These are phyloP conservation scores for Amoebophrya sp. DNA, from an alignment of 169 alveolate species.

Conservation along the genomic window DNA sequence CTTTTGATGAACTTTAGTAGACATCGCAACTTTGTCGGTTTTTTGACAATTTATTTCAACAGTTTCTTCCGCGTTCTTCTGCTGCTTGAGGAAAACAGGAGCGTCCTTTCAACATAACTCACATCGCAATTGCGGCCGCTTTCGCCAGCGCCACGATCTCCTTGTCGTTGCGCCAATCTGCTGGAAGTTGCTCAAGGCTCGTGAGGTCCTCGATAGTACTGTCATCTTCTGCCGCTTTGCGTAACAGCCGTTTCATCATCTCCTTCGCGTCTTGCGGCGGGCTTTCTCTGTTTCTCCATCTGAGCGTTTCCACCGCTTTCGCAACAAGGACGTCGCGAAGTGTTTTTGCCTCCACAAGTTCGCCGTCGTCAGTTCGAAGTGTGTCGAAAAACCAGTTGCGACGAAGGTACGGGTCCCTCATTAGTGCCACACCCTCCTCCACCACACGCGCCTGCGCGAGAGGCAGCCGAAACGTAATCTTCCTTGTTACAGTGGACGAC, in stretches of 20 bases:
- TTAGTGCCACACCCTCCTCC: not conserved
- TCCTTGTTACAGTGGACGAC: not conserved
- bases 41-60: not conserved
- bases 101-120: not conserved
- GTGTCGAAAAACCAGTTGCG: not conserved
- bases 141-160: slow-evolving; percentile 3
- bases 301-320: not conserved
- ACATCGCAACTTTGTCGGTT: not conserved
- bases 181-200: not conserved
- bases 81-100: not conserved
- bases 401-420: not conserved
- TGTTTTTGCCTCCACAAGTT: not conserved
- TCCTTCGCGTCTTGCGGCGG: not conserved
- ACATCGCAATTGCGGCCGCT: not conserved
- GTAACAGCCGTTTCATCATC: not conserved
- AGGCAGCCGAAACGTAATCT: not conserved
- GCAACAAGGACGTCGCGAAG: not conserved
- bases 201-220: not conserved
- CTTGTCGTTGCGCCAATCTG: not conserved
- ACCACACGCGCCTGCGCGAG: not conserved
- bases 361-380: not conserved
- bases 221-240: not conserved
- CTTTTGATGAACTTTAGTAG: not conserved
- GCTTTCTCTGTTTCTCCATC: not conserved
- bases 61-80: not conserved